These are phyloP conservation scores for Salix suchowensis DNA, from an alignment of 345 rosid genomes.

Conservation along the genomic window DNA sequence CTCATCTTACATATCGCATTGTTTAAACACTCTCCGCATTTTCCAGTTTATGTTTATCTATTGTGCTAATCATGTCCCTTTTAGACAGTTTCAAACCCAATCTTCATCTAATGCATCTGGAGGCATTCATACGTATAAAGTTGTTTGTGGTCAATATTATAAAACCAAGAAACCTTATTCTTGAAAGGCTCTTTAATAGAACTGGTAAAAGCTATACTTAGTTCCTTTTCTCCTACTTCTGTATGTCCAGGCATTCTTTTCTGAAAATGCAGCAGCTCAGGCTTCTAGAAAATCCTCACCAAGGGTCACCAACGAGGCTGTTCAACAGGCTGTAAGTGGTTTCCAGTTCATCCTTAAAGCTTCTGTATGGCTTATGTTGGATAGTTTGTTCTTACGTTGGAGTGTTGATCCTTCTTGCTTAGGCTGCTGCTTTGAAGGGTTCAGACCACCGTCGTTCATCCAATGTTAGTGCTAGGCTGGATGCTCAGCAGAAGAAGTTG, in stretches of 20 bases:
- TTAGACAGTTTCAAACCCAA: background rate
- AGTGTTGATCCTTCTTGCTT: conserved; percentile 12
- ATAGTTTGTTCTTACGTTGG: background rate
- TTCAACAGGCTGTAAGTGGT: conserved; percentile 83
- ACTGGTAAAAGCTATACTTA: background rate
- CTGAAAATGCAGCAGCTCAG: conserved; percentile 71
- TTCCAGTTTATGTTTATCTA: background rate
- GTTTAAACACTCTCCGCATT: background rate
- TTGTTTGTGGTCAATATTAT: background rate
- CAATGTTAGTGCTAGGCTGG: conserved; percentile 76
- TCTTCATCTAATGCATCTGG: background rate
- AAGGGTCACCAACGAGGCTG: conserved; percentile 83
- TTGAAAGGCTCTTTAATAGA: background rate
- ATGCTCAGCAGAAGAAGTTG: conserved; percentile 92
- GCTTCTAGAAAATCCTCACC: conserved; percentile 92
- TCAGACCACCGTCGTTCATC: conserved; percentile 88
- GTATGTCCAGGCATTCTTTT: conserved; percentile 53
- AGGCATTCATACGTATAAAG: background rate
- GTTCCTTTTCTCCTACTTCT: background rate
- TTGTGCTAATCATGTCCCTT: background rate
- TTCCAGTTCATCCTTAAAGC: conserved; percentile 1
- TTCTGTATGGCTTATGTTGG: background rate
- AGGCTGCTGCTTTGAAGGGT: conserved; percentile 94
- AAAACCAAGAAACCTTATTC: background rate
- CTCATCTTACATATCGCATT: background rate